Evolutionary conservation across 257 asterid species (phyloP).

Genomic region (Verbena officinalis): DNA sequence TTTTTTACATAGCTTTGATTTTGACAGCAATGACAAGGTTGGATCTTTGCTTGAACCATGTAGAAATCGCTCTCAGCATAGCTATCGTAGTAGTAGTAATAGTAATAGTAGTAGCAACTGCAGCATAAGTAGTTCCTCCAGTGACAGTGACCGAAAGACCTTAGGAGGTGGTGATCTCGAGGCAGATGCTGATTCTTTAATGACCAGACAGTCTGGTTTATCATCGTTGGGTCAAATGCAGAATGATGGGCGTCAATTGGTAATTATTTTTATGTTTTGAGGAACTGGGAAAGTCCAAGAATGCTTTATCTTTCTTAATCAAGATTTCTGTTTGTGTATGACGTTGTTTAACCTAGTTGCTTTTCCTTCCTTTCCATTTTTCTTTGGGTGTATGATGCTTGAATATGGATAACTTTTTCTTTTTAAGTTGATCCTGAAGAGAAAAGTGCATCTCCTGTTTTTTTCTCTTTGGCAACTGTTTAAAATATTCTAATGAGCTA

Average conservation of each 20-base stretch:
- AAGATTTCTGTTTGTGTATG: not conserved
- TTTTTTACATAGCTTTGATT: constrained; percentile 42
- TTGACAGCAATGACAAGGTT: constrained; percentile 64
- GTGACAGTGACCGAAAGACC: constrained; percentile 79
- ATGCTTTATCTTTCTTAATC: not conserved
- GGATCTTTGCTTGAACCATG: constrained; percentile 72
- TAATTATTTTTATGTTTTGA: constrained; percentile 27
- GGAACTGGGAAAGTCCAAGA: constrained; percentile 21
- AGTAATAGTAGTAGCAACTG: constrained; percentile 90
- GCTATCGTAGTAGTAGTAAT: constrained; percentile 84
- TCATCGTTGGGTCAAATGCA: constrained; percentile 73
- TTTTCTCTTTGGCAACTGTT: no score
- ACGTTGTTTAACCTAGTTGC: constrained; percentile 17
- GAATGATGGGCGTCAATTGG: constrained; percentile 66
- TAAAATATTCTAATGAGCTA: no score
- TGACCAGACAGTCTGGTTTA: constrained; percentile 85
- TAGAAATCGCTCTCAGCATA: constrained; percentile 62
- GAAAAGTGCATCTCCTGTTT: no score
- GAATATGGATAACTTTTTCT: not conserved
- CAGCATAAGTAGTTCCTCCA: constrained; percentile 87
- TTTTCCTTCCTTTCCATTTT: not conserved
- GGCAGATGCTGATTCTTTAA: constrained; percentile 96
- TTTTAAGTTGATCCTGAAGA: no score
- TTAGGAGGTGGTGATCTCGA: constrained; percentile 87
- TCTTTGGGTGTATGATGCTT: constrained; percentile 15